These are phyloP conservation scores for Dictyostelium discoideum DNA, from an alignment of 78 protist genomes.

Conservation along the genomic window dicty_2.7 NC_007091.3:2282001-2282500, in stretches of 20 bases:
- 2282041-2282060: conserved; percentile 35
- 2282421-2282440: too few relatives aligned
- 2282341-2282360: too few relatives aligned
- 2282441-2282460: too few relatives aligned
- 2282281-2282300: too few relatives aligned
- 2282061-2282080: conserved; percentile 30
- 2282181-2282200: too few relatives aligned
- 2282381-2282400: too few relatives aligned
- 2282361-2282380: too few relatives aligned
- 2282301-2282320: too few relatives aligned
- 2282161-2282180: too few relatives aligned
- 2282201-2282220: not conserved
- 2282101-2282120: not conserved
- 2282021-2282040: conserved; percentile 72
- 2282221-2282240: not conserved
- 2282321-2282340: not conserved
- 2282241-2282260: not conserved
- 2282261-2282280: not conserved
- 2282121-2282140: not conserved
- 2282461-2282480: not conserved
- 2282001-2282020: conserved; percentile 70
- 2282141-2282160: not conserved
- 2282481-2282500: not conserved
- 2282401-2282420: too few relatives aligned
- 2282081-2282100: conserved; percentile 33